Conservation (phyloP, 345 rosid species). For the Salix suchowensis region DNA sequence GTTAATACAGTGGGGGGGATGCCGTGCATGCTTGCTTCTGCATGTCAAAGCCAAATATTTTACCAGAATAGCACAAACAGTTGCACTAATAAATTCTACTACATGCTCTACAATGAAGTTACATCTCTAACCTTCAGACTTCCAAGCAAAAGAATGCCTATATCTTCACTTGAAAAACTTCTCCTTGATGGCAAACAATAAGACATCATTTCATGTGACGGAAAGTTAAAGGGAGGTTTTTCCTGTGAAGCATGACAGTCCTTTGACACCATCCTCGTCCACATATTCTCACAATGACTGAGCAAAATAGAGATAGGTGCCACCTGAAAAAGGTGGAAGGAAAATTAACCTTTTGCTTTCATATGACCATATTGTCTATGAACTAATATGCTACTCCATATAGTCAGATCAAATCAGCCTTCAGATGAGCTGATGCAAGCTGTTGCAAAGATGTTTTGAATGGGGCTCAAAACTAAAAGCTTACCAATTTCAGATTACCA, state of each 20-base stretch:
- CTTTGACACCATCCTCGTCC: slow-evolving; percentile 32
- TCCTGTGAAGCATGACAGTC: slow-evolving; percentile 8
- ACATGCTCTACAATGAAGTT: not conserved
- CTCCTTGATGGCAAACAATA: slow-evolving; percentile 36
- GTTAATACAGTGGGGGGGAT: no score
- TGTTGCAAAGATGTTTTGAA: not conserved
- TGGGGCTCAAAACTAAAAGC: slow-evolving; percentile 14
- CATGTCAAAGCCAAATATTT: slow-evolving; percentile 3
- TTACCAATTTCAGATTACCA: slow-evolving; percentile 59
- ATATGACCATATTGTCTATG: not conserved
- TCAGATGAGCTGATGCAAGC: slow-evolving; percentile 4
- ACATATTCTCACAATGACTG: slow-evolving; percentile 45
- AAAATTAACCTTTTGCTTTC: not conserved
- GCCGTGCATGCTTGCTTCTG: not conserved
- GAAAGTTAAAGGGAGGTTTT: slow-evolving; percentile 14
- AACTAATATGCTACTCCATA: not conserved
- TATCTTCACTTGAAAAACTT: slow-evolving; percentile 48
- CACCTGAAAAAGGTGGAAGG: slow-evolving; percentile 40
- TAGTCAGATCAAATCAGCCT: not conserved
- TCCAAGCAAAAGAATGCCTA: slow-evolving; percentile 63
- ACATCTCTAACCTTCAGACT: slow-evolving; percentile 53
- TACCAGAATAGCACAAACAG: not conserved
- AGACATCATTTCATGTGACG: slow-evolving; percentile 25
- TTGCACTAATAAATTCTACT: not conserved
- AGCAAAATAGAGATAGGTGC: slow-evolving; percentile 61